These are phyloP conservation scores for Fusarium sulawesiense DNA, from an alignment of 2,329 filamentous ascomycete genomes.

Conservation along the genomic window DNA sequence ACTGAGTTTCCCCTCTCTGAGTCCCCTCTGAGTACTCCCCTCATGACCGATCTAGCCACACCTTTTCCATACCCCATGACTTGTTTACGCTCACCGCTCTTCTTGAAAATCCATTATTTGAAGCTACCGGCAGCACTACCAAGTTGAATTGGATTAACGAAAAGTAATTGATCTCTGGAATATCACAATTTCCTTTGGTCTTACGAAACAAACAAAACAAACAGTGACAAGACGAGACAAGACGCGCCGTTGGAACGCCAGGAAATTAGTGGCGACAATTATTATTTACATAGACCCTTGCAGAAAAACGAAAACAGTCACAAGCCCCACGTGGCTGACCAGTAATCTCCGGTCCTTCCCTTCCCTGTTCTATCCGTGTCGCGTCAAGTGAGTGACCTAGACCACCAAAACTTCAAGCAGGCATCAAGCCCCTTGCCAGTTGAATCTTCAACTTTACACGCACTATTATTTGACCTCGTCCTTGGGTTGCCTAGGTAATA, in stretches of 20 bases:
- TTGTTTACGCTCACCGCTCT: conserved; percentile 26
- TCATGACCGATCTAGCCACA: conserved; percentile 20
- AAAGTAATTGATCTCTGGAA: conserved; percentile 4
- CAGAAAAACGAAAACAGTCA: conserved; percentile 1
- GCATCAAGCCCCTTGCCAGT: conserved; percentile 22
- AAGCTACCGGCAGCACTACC: conserved; percentile 13
- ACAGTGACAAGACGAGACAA: neutral
- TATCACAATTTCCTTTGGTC: conserved; percentile 14
- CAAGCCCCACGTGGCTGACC: conserved; percentile 28
- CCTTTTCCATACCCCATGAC: conserved; percentile 21
- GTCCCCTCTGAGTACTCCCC: neutral
- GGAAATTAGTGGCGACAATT: conserved; percentile 29
- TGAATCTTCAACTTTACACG: conserved; percentile 24
- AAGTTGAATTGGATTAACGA: conserved; percentile 8
- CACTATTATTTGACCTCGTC: conserved; percentile 18
- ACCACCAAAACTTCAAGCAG: conserved; percentile 24
- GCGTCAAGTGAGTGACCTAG: conserved; percentile 19
- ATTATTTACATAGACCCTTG: conserved; percentile 33
- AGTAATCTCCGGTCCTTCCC: conserved; percentile 19
- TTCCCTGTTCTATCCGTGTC: conserved; percentile 3
- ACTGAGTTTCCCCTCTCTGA: no score
- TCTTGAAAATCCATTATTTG: conserved; percentile 8
- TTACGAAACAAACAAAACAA: neutral
- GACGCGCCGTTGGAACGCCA: conserved; percentile 21
- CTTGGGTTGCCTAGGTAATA: conserved; percentile 31